phyloP scores from a whole-genome alignment of 129 eudicot species.

The Flaveria trinervia region DNA sequence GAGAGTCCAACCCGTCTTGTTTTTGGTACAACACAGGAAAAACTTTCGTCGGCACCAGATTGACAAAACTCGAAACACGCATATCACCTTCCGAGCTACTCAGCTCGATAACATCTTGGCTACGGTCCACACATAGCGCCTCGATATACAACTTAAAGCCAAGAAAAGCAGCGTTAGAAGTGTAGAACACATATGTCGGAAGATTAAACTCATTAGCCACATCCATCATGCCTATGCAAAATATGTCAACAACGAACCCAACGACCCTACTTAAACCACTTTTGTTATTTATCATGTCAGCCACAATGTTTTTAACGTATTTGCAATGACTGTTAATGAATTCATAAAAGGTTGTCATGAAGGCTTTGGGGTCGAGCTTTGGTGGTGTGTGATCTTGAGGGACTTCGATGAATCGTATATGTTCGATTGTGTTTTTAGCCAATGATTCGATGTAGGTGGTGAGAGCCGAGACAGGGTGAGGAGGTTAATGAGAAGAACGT shows the following conservation, averaged over 20 bases:
- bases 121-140: slow-evolving; percentile 18
- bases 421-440: not conserved
- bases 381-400: slow-evolving; percentile 29
- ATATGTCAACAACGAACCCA: slow-evolving; percentile 42
- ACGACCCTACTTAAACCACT: slow-evolving; percentile 16
- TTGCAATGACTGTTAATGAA: slow-evolving; percentile 30
- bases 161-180: slow-evolving; percentile 27
- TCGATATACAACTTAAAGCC: slow-evolving; percentile 16
- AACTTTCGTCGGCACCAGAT: slow-evolving; percentile 36
- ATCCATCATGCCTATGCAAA: slow-evolving; percentile 43
- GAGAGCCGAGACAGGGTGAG: slow-evolving; percentile 5
- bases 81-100: slow-evolving; percentile 24
- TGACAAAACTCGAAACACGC: slow-evolving; percentile 31
- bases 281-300: slow-evolving; percentile 8
- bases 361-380: not conserved
- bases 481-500: slow-evolving; percentile 31
- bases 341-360: not conserved
- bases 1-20: slow-evolving; percentile 9
- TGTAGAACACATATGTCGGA: slow-evolving; percentile 9
- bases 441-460: slow-evolving; percentile 25
- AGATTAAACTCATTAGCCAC: slow-evolving; percentile 24
- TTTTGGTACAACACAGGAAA: slow-evolving; percentile 1
- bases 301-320: slow-evolving; percentile 28
- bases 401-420: slow-evolving; percentile 29
- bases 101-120: slow-evolving; percentile 19